Evolutionary conservation across 106 monocot species (phyloP), one percentile per base, ranked within the genome.

Genomic region (Agapanthus africanus): DNA sequence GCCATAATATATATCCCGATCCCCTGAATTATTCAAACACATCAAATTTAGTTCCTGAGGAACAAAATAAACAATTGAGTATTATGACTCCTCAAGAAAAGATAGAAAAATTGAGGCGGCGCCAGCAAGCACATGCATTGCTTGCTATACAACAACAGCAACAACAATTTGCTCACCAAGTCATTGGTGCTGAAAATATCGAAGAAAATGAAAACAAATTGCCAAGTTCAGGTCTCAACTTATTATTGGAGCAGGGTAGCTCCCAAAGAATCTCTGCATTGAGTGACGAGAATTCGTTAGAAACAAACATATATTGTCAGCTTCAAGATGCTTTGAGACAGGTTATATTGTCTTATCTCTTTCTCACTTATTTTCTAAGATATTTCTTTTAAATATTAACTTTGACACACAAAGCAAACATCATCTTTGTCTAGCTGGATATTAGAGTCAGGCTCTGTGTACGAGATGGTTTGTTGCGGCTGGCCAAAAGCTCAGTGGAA

Each of bases 21-120:
- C 66, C 42, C 18, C 54, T 76, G 32, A 86, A 85, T 37, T 41
- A 79, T 47, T 39, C 69, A 63, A 72, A 66, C 39, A 65, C 0
- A 39, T 65, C 39, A 25, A 65, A 25, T 65, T 6, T 25, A 26
- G 42, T 44, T 42, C 66, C 64, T 31, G 77, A 70, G 35, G 7
- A 67, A 41, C 40, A 54, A 11, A 46, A 76, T 38, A 82, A 73
- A 73, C 70, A 69, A 32, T 32, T 39, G 49, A 66, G n/a, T n/a
- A n/a, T 9, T 27, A 95, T 95, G 94, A 95, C 94, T 37, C 90
- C 94, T 71, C 91, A 88, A 78, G 94, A 91, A 70, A 95, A 95
- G 72, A 88, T 91, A 7, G 94, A 95, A 77, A 95, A 95, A 61
- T 73, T 95, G 51, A 88, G 88, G 40, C 67, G 94, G 22, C 83